Evolutionary conservation across 352 stramenopile species (phyloP).

Genomic region (Globisporangium spinosum): DNA sequence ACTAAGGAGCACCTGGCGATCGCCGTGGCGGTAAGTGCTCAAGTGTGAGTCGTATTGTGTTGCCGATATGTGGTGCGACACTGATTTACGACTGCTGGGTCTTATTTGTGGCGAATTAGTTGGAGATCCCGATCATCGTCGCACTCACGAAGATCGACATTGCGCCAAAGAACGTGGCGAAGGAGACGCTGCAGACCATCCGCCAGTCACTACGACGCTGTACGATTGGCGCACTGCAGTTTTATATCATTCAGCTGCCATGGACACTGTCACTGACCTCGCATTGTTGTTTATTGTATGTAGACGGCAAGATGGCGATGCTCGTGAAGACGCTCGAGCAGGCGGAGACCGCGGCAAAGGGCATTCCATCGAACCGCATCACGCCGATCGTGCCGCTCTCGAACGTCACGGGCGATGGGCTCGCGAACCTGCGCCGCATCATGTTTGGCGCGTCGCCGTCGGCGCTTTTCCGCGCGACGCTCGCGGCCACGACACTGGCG

Average conservation of each 20-base stretch:
- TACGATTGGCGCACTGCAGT: slow-evolving; percentile 17
- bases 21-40: slow-evolving; percentile 66
- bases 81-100: slow-evolving; percentile 1
- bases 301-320: slow-evolving; percentile 92
- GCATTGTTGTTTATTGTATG: slow-evolving; percentile 14
- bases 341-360: slow-evolving; percentile 83
- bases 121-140: slow-evolving; percentile 93
- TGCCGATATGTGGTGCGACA: background rate
- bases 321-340: slow-evolving; percentile 88
- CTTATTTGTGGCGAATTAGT: slow-evolving; percentile 23
- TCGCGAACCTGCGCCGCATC: slow-evolving; percentile 74
- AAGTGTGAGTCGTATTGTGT: background rate
- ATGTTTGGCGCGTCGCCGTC: slow-evolving; percentile 62
- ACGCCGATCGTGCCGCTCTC: slow-evolving; percentile 97
- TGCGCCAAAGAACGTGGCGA: slow-evolving; percentile 89
- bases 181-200: slow-evolving; percentile 89
- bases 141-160: slow-evolving; percentile 95
- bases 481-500: slow-evolving; percentile 53
- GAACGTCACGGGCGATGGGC: slow-evolving; percentile 95
- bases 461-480: slow-evolving; percentile 69
- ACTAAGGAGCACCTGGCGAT: slow-evolving; percentile 93
- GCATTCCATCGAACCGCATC: slow-evolving; percentile 89
- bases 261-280: slow-evolving; percentile 1
- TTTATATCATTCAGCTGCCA: background rate
- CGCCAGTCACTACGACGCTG: slow-evolving; percentile 84